A percentile compares a stretch with the other conserved stretches of the same genome.
phyloP scores from a whole-genome alignment of 208 protist genomes.

The Trypanosoma caninum region DNA sequence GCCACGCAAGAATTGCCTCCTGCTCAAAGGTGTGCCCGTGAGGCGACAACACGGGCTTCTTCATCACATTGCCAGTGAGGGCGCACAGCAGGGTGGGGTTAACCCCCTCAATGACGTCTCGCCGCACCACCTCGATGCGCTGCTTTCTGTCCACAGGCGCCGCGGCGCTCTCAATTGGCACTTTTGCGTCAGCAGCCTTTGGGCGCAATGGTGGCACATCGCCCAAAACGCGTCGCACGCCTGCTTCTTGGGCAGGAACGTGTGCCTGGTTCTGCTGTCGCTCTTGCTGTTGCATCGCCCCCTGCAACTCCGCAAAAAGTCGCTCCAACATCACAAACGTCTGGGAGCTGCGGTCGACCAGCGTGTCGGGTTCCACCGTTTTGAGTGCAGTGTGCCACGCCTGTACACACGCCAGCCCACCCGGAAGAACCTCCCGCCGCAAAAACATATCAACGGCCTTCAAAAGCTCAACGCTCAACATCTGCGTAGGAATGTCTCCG shows the following conservation, averaged over 20 bases:
- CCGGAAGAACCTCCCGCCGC: constrained; percentile 59
- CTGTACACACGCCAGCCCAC: constrained; percentile 59
- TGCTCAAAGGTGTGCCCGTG: constrained; percentile 89
- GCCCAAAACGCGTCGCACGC: constrained; percentile 36
- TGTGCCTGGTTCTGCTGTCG: constrained; percentile 16
- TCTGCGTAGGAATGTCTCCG: constrained; percentile 59
- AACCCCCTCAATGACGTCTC: constrained; percentile 51
- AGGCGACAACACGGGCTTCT: constrained; percentile 87
- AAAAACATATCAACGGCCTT: constrained; percentile 63
- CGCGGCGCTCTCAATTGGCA: constrained; percentile 73
- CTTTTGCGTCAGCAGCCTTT: constrained; percentile 45
- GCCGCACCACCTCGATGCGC: constrained; percentile 36
- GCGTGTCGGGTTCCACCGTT: constrained; percentile 57
- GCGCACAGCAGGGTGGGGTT: constrained; percentile 73
- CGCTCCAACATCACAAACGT: constrained; percentile 69
- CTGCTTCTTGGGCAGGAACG: constrained; percentile 8
- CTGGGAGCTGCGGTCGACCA: constrained; percentile 53
- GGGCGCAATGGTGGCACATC: constrained; percentile 61
- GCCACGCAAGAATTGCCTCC: constrained; percentile 80
- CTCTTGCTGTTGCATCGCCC: too few relatives aligned
- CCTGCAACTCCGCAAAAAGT: too few relatives aligned
- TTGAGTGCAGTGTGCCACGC: constrained; percentile 83
- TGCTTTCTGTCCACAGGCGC: constrained; percentile 44
- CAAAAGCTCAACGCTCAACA: constrained; percentile 44
- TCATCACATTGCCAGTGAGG: constrained; percentile 87